Conservation (phyloP, 768 basidiomycete species). For the Serendipita sp. region DNA sequence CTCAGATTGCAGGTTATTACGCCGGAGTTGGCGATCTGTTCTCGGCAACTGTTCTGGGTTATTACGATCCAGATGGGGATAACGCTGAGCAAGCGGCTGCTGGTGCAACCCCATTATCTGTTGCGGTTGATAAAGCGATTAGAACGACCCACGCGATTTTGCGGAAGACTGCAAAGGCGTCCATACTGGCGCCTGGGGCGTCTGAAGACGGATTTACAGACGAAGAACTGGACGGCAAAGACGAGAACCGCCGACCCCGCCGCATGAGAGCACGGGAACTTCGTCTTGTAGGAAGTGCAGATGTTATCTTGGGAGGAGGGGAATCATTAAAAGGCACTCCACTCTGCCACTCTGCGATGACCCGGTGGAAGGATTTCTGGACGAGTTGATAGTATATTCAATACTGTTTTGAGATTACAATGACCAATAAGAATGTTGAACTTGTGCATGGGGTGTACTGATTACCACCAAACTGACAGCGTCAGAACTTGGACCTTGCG, state of each 20-base stretch:
- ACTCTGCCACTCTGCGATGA: background rate
- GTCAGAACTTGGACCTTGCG: too few species aligned
- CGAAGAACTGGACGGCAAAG: conserved; percentile 51
- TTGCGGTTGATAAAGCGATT: conserved; percentile 50
- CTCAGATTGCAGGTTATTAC: conserved; percentile 77
- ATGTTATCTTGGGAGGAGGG: conserved; percentile 28
- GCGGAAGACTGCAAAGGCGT: conserved; percentile 38
- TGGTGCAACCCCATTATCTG: conserved; percentile 29
- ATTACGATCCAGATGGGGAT: conserved; percentile 28
- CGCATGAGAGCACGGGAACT: conserved; percentile 80
- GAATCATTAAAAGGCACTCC: background rate
- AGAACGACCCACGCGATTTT: conserved; percentile 63
- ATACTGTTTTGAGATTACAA: too few species aligned
- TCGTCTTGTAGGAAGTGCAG: conserved; percentile 61
- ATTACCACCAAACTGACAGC: too few species aligned
- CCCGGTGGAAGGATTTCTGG: conserved; percentile 11
- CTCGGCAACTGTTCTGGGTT: conserved; percentile 75
- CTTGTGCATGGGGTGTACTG: too few species aligned
- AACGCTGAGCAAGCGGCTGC: conserved; percentile 5
- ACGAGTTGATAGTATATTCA: background rate
- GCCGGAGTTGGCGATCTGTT: conserved; percentile 96
- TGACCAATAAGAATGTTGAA: too few species aligned
- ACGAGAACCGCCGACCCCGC: conserved; percentile 46
- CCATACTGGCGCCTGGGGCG: conserved; percentile 21
- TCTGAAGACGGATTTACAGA: conserved; percentile 30